Base-by-base conservation (phyloP, 305 asterid genomes). In the Stenogyne calaminthoides region DNA sequence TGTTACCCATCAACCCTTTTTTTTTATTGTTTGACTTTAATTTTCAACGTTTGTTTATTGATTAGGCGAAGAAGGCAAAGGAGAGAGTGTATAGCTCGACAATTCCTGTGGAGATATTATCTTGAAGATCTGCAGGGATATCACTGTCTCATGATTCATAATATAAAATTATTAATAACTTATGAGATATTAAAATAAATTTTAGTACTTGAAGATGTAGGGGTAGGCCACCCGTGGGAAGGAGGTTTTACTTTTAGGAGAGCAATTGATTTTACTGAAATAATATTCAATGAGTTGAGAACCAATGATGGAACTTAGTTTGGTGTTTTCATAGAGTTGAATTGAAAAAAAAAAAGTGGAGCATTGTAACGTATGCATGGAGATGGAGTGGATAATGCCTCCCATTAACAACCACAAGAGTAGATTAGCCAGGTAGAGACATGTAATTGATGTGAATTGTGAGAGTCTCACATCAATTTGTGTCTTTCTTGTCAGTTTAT, bases 51-150 rank as follows among this genome's bases (percentile, higher is more conserved):
- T 19, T 18, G 65, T 61, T 19, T 27, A 4, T 51, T 64, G 64
- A 40, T 20, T 46, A 89, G 96, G 86, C 93, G 47, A 86, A 77
- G 76, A 86, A 82, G 73, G 91, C 96, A 2, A 82, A 73, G 72
- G 93, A 86, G 16, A 84, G 93, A 78, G 88, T 83, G 0, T 76
- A 64, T 16, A 83, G 67, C 52, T 73, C 90, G 36, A 76, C 77
- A 4, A 80, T 86, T 73, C 93, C 91, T 0, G 90, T 73, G 76
- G 85, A 86, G 72, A 57, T 39, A 58, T 64, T 83, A 56, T 80
- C 87, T 1, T 89, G 86, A 84, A 71, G 70, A 55, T 55, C 20
- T 4, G 8, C 55, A 14, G 55, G 4, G 54, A 14, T 5, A 8
- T 1, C 2, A 0, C 52, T 1, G 10, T 12, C 54, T 14, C 12